Evolutionary conservation across 164 flowering plant genomes (phyloP).

Genomic region (Sedum album): DNA sequence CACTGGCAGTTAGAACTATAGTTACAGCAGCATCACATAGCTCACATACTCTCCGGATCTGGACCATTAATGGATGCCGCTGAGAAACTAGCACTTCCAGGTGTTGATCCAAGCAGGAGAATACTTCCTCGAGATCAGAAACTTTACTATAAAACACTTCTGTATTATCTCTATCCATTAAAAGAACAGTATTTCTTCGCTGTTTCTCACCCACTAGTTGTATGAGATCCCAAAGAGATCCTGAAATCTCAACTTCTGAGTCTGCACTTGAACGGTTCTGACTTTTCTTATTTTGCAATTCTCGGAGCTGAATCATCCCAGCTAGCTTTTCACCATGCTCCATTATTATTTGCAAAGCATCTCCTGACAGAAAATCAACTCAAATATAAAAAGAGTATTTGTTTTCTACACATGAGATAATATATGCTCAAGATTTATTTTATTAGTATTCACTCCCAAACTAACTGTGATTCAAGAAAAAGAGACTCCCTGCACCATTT

Average conservation of each 20-base stretch:
- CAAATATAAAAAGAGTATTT: background rate
- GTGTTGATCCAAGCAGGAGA: slow-evolving; percentile 54
- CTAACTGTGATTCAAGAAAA: background rate
- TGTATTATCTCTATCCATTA: slow-evolving; percentile 96
- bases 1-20: slow-evolving; percentile 43
- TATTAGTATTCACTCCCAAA: background rate
- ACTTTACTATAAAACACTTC: slow-evolving; percentile 96
- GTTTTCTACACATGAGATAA: background rate
- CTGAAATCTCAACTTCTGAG: slow-evolving; percentile 38
- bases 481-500: no score
- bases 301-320: slow-evolving; percentile 75
- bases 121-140: slow-evolving; percentile 75
- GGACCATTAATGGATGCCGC: slow-evolving; percentile 40
- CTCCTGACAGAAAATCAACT: slow-evolving; percentile 38
- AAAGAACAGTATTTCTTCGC: slow-evolving; percentile 73
- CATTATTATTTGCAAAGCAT: slow-evolving; percentile 71
- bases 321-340: slow-evolving; percentile 98
- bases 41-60: slow-evolving; percentile 67
- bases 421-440: background rate
- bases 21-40: slow-evolving; percentile 67
- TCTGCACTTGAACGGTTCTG: slow-evolving; percentile 40
- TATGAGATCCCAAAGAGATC: slow-evolving; percentile 90
- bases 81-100: slow-evolving; percentile 41
- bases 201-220: slow-evolving; percentile 85
- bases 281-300: slow-evolving; percentile 54